A percentile compares a stretch with the other conserved stretches of the same genome.
These are phyloP conservation scores for Geoglossum cookeanum DNA, from an alignment of 2,329 filamentous ascomycete species.

Conservation along the genomic window DNA sequence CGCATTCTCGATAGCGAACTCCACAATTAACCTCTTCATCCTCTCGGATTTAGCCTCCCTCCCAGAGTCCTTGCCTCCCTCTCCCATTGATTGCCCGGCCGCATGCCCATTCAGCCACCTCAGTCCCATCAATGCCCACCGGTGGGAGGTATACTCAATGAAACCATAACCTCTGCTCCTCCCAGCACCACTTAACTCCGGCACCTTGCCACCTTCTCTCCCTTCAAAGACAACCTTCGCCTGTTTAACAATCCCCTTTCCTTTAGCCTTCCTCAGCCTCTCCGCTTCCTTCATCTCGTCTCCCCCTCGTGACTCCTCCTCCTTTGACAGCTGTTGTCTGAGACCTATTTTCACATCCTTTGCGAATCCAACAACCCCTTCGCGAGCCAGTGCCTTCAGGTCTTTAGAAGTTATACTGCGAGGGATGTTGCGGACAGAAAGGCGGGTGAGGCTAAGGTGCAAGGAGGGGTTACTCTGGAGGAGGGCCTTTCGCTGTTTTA, in stretches of 20 bases:
- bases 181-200: conserved; percentile 57
- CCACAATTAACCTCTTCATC: conserved; percentile 78
- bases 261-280: conserved; percentile 56
- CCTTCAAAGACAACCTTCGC: conserved; percentile 91
- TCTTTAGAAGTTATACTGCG: conserved; percentile 67
- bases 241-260: conserved; percentile 76
- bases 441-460: conserved; percentile 72
- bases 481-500: conserved; percentile 70
- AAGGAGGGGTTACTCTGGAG: conserved; percentile 82
- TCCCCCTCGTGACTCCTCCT: conserved; percentile 65
- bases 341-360: conserved; percentile 65
- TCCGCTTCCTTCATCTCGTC: conserved; percentile 69
- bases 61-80: conserved; percentile 15
- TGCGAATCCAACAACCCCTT: conserved; percentile 89
- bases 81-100: conserved; percentile 28
- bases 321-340: conserved; percentile 66
- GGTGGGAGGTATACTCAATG: conserved; percentile 87
- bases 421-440: conserved; percentile 83
- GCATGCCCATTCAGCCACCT: conserved; percentile 76
- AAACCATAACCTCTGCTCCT: conserved; percentile 89
- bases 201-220: conserved; percentile 64
- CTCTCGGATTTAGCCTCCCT: conserved; percentile 41
- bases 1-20: conserved; percentile 96
- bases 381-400: conserved; percentile 73
- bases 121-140: conserved; percentile 85